Percentiles rank a stretch among this genome's conserved stretches.
Evolutionary conservation across 495 filamentous ascomycete species (phyloP).

Genomic region (Tuber aestivum): DNA sequence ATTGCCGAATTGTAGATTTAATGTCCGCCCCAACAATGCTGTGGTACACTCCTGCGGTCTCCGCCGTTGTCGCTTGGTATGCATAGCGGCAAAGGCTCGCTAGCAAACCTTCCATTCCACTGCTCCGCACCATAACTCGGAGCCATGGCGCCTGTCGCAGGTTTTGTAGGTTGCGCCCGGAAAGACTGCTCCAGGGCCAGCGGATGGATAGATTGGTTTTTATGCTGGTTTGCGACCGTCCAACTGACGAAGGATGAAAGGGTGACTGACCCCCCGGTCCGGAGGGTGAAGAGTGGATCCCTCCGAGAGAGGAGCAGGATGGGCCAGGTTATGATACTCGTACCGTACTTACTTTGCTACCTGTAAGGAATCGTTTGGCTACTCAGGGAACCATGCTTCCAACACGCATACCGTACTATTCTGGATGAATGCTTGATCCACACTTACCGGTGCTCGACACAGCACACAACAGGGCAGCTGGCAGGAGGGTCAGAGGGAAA

Average conservation of each 20-base stretch:
- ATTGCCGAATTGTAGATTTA: neutral
- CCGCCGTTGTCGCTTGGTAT: neutral
- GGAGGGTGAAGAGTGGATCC: neutral
- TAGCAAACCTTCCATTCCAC: neutral
- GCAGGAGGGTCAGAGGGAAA: constrained; percentile 3
- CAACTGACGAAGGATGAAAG: neutral
- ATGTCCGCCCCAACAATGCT: neutral
- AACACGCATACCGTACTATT: neutral
- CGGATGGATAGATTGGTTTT: neutral
- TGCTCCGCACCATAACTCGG: neutral
- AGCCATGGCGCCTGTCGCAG: neutral
- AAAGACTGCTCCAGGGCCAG: neutral
- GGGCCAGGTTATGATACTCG: constrained; percentile 8
- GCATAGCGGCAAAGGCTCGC: neutral
- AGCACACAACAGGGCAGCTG: neutral
- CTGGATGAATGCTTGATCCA: neutral
- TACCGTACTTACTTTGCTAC: too few relatives aligned
- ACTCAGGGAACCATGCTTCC: constrained; percentile 31
- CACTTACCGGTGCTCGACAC: neutral
- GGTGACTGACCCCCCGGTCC: neutral
- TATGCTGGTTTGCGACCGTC: neutral
- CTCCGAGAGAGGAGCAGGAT: neutral
- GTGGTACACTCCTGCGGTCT: neutral
- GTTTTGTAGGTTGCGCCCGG: neutral
- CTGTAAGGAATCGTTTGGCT: constrained; percentile 17